These are phyloP conservation scores for Uncinocarpus reesii DNA, from an alignment of 2,329 filamentous ascomycete species.

Conservation along the genomic window DNA sequence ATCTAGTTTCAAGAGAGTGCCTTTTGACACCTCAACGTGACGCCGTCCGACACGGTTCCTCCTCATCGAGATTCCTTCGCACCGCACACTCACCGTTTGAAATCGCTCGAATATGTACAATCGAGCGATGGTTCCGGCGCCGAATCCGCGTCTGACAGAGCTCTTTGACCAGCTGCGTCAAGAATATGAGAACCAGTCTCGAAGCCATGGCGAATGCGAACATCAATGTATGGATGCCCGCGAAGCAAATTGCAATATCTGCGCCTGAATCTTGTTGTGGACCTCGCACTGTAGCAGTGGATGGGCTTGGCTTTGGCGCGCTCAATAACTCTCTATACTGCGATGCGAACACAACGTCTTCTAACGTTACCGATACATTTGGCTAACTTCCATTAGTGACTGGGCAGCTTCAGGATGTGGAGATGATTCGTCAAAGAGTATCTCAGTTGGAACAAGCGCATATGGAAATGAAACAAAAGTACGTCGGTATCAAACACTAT, in stretches of 20 bases:
- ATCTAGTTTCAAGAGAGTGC: background rate
- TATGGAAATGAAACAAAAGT: constrained; percentile 84
- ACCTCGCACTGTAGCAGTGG: background rate
- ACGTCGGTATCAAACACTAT: constrained; percentile 31
- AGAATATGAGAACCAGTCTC: constrained; percentile 80
- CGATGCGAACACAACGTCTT: background rate
- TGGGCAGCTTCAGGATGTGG: constrained; percentile 86
- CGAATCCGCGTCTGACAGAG: constrained; percentile 70
- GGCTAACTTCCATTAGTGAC: constrained; percentile 50
- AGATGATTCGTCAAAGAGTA: constrained; percentile 85
- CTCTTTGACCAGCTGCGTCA: constrained; percentile 80
- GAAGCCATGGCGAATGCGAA: constrained; percentile 77
- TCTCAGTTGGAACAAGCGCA: constrained; percentile 87
- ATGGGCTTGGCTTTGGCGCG: background rate
- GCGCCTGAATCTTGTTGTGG: background rate
- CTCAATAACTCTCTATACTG: background rate
- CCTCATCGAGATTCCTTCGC: background rate
- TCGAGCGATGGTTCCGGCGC: constrained; percentile 60
- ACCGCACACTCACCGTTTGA: background rate
- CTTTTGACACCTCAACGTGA: background rate
- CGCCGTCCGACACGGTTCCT: background rate
- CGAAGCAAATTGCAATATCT: background rate
- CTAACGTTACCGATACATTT: background rate
- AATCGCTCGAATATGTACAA: constrained; percentile 59
- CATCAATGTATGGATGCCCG: constrained; percentile 66